Evolutionary conservation across 495 filamentous ascomycete species (phyloP), one percentile per base, ranked within the genome.

Genomic region (Paragyromitra xinjiangensis): DNA sequence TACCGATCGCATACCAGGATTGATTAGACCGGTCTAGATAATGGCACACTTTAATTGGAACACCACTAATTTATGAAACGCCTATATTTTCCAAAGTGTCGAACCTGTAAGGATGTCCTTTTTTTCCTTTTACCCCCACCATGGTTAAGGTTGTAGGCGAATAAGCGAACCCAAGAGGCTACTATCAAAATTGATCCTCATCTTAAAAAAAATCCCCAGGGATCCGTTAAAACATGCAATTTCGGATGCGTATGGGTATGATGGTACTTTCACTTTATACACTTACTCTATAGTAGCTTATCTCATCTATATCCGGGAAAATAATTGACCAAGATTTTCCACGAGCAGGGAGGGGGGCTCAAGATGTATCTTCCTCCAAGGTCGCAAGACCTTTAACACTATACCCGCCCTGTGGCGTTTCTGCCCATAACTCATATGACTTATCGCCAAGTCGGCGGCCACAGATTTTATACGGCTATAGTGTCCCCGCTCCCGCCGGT

Each of bases 381-480:
- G 37, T 50, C 22, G 81, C 82, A 12, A 66, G 69, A 6, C 71
- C 82, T 29, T 69, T 83, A n/a, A 83, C 73, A 22, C 80, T 70
- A 69, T 78, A 82, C 48, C 82, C 82, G 5, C 78, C 75, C 62
- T 73, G 55, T 29, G 78, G 78, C 8, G 80, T 83, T 64, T 83
- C 82, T 3, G 71, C 78, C 82, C 82, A 83, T 39, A 83, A 67
- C 39, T 83, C 80, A 62, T 81, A 80, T 34, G 48, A 76, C 48
- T 56, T 80, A 42, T 75, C 73, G 9, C 69, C 69, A 40, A 74
- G 59, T 48, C 69, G 48, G 44, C 71, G 79, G 63, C 81, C 81
- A 62, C 81, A 83, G 64, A 82, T 78, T 34, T 65, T 82, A 61
- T 82, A 82, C 44, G 40, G 64, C 81, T 82, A 19, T 72, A 26